phyloP scores from a whole-genome alignment of 2,329 filamentous ascomycete genomes.

The Pleurostoma richardsiae region DNA sequence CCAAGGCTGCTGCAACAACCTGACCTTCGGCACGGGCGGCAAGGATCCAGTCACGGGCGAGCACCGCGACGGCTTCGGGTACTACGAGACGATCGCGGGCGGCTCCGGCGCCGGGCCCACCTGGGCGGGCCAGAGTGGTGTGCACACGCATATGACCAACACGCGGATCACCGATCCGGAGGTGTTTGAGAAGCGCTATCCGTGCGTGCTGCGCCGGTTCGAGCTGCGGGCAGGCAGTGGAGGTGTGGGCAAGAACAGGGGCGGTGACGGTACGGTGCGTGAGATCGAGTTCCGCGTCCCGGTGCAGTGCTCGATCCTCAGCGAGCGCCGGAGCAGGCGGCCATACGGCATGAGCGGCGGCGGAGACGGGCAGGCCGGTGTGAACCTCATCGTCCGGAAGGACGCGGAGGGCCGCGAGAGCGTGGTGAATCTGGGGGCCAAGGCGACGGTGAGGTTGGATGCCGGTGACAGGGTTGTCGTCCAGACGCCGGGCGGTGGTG shows the following conservation, averaged over 20 bases:
- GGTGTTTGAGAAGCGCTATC: slow-evolving; percentile 27
- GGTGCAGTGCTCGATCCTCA: slow-evolving; percentile 65
- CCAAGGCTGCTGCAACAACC: slow-evolving; percentile 23
- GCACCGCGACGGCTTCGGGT: slow-evolving; percentile 21
- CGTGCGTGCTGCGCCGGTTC: slow-evolving; percentile 24
- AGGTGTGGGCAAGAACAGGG: slow-evolving; percentile 34
- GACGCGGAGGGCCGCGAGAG: slow-evolving; percentile 14
- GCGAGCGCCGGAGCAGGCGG: slow-evolving; percentile 63
- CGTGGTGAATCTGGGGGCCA: slow-evolving; percentile 51
- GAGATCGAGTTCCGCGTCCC: slow-evolving; percentile 70
- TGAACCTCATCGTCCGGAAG: slow-evolving; percentile 61
- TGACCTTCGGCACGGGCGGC: slow-evolving; percentile 26
- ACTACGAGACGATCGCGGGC: slow-evolving; percentile 28
- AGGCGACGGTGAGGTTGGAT: slow-evolving; percentile 56
- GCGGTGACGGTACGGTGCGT: slow-evolving; percentile 63
- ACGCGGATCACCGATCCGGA: slow-evolving; percentile 30
- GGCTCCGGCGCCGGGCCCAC: slow-evolving; percentile 21
- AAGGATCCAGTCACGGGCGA: slow-evolving; percentile 17
- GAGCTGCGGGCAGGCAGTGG: slow-evolving; percentile 17
- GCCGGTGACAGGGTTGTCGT: slow-evolving; percentile 57
- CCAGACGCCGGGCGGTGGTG: slow-evolving; percentile 57
- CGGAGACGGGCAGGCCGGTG: slow-evolving; percentile 59
- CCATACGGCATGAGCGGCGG: slow-evolving; percentile 71
- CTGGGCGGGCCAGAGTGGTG: slow-evolving; percentile 22
- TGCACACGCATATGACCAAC: slow-evolving; percentile 30